Percentiles rank a stretch among this genome's conserved stretches.
Conservation (phyloP, 1,284 basidiomycete species). For the Malassezia sp. region DNA sequence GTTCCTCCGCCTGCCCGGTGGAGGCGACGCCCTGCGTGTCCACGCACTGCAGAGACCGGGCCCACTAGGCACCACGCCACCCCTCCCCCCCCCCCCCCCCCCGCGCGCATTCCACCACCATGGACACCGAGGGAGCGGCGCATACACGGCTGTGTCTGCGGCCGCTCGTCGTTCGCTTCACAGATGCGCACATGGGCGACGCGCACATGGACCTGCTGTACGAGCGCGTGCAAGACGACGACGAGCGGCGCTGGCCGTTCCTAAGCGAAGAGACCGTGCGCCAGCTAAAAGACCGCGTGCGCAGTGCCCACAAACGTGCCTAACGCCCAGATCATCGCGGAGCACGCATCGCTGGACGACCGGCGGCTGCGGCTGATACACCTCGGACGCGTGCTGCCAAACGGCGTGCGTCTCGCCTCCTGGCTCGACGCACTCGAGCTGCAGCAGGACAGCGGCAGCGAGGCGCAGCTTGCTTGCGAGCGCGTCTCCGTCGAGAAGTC, state of each 20-base stretch:
- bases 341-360: not conserved
- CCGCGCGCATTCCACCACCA: too few species aligned
- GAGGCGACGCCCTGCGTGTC: too few species aligned
- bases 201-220: conserved; percentile 13
- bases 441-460: not conserved
- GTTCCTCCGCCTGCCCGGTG: too few species aligned
- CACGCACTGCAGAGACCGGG: too few species aligned
- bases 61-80: too few species aligned
- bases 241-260: conserved; percentile 6
- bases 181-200: conserved; percentile 11
- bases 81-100: too few species aligned
- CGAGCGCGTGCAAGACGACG: conserved; percentile 4
- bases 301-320: not conserved
- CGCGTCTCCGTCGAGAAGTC: not conserved
- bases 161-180: conserved; percentile 15
- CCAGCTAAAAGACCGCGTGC: conserved; percentile 6
- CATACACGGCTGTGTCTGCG: conserved; percentile 9
- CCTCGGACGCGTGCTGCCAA: conserved; percentile 23
- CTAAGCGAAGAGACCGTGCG: conserved; percentile 9
- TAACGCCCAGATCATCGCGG: not conserved
- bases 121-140: too few species aligned
- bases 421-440: conserved; percentile 21
- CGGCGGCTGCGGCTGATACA: conserved; percentile 24
- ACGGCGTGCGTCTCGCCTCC: conserved; percentile 21
- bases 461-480: not conserved